Evolutionary conservation across 2,329 filamentous ascomycete species (phyloP).

Genomic region (Thielaviopsis ethacetica): DNA sequence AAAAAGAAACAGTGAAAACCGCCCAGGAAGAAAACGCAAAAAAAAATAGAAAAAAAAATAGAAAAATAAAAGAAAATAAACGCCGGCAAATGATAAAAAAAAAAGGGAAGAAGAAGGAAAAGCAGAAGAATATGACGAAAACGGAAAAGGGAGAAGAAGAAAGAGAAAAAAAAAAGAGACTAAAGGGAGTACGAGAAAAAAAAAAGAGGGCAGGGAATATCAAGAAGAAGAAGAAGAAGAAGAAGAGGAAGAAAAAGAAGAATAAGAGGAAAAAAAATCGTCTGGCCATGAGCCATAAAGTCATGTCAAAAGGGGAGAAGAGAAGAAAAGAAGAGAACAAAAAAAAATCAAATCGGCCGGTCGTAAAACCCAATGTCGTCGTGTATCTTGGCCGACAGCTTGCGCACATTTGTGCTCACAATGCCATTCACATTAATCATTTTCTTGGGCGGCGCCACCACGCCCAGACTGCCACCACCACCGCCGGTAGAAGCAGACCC

Average conservation of each 20-base stretch:
- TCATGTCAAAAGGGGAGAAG: no score
- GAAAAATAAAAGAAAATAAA: neutral
- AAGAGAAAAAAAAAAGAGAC: neutral
- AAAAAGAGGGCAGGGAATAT: neutral
- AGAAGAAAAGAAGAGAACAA: no score
- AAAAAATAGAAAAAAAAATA: neutral
- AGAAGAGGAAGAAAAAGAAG: neutral
- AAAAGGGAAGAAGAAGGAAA: neutral
- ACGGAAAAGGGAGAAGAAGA: neutral
- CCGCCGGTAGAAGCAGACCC: neutral
- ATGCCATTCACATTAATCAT: neutral
- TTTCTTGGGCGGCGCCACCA: constrained; percentile 2
- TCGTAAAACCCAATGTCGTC: constrained; percentile 2
- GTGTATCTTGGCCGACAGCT: neutral
- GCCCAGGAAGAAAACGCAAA: neutral
- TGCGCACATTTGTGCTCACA: neutral
- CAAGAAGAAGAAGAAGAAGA: neutral
- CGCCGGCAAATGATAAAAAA: neutral
- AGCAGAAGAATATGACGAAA: neutral
- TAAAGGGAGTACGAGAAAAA: neutral
- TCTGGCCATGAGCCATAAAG: no score
- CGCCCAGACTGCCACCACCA: neutral
- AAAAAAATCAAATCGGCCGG: neutral
- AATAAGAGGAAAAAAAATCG: neutral
- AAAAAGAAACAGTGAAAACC: neutral